Evolutionary conservation across 2,329 filamentous ascomycete species (phyloP), one percentile per base, ranked within the genome.

Genomic region (Trichoderma pleuroti): DNA sequence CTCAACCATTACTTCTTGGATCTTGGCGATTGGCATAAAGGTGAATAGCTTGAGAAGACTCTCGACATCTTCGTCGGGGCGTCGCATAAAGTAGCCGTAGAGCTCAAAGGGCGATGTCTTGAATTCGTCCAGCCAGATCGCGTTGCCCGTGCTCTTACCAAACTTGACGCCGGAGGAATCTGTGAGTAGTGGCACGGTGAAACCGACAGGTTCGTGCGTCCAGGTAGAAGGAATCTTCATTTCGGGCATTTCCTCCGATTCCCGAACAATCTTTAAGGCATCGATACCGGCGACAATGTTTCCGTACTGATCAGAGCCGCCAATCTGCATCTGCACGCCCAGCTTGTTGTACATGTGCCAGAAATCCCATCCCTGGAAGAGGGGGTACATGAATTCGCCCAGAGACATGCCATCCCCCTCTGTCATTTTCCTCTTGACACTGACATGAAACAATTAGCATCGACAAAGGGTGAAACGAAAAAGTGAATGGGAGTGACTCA

Each of bases 351-450:
- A 97, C 82, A 98, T 87, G 75, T 92, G 86, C 93, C 93, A 98
- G 88, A 94, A 99, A 80, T 99, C 96, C 92, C 94, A 98, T 26
- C 92, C 94, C 79, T 99, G 96, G 76, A 98, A 88, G 18, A 99
- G 82, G 1, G 97, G 96, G 77, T 99, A 99, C 54, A 90, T 88
- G 80, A 99, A 97, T 79, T 99, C 96, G 42, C 93, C 91, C 76
- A 97, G 92, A 0, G 94, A 97, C 91, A 99, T 95, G 75, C 96
- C 97, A 73, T 96, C 92, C 46, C 93, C 93, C 67, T 90, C 90
- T n/a, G 87, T 87, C 85, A 98, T 86, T 77, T 94, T 93, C 70
- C 89, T 90, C 81, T 93, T 96, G 68, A 97, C 94, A 39, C 83
- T 84, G 32, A 18, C 7, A 32, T 7, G 1, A 18, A 28, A 18